Evolutionary conservation across 805 yeast species (phyloP).

Genomic region (Ogataea paradorogensis): DNA sequence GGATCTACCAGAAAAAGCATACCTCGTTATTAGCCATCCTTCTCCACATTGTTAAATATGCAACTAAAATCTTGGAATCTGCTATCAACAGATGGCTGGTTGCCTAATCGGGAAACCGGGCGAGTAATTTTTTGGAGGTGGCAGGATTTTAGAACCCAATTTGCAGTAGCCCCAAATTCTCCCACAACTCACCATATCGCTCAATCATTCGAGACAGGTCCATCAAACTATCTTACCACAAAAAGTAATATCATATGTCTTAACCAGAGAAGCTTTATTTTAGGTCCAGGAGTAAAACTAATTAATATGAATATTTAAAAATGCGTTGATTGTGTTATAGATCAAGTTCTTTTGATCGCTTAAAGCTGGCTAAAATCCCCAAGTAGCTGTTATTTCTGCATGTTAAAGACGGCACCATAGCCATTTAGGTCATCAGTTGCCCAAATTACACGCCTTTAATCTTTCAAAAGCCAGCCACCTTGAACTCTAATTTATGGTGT

Average conservation of each 20-base stretch:
- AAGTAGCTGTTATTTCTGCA: too few species aligned
- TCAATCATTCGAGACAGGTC: not conserved
- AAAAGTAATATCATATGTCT: too few species aligned
- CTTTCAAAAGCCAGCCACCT: conserved; percentile 3
- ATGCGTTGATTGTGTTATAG: too few species aligned
- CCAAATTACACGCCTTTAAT: not conserved
- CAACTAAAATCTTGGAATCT: conserved; percentile 4
- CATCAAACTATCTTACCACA: not conserved
- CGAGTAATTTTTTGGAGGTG: conserved; percentile 2
- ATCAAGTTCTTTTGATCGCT: too few species aligned
- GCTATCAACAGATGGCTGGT: conserved; percentile 9
- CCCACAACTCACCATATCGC: not conserved
- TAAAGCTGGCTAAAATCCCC: too few species aligned
- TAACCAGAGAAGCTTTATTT: too few species aligned
- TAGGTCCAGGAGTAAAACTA: too few species aligned
- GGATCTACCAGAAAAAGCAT: conserved; percentile 1
- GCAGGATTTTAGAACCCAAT: conserved; percentile 1
- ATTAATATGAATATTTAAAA: too few species aligned
- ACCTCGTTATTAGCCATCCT: conserved; percentile 6
- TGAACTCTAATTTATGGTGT: conserved; percentile 1
- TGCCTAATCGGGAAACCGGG: conserved; percentile 7
- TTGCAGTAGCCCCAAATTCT: not conserved
- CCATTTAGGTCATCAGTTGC: not conserved
- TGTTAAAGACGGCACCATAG: not conserved
- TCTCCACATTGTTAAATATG: conserved; percentile 4